Percentiles rank a stretch among this genome's conserved stretches.
phyloP scores from a whole-genome alignment of 1,284 basidiomycete species.

The Irpex sp. region DNA sequence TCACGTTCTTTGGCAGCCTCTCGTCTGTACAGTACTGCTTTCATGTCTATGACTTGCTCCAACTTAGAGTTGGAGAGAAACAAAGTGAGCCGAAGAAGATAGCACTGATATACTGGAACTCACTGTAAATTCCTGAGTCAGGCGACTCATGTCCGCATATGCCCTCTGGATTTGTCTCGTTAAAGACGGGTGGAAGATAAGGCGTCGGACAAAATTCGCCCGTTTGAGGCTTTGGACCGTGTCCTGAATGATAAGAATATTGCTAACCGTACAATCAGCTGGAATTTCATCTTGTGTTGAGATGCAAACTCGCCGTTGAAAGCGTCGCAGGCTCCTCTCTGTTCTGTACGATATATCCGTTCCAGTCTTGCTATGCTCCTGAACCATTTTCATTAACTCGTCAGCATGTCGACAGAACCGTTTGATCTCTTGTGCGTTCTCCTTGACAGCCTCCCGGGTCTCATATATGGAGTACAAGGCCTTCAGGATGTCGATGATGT shows the following conservation, averaged over 20 bases:
- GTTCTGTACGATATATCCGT: background rate
- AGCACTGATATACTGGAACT: background rate
- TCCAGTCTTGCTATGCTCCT: background rate
- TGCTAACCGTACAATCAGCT: no score
- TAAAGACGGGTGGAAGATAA: constrained; percentile 5
- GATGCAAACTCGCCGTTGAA: background rate
- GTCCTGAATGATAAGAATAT: background rate
- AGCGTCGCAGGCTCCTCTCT: background rate
- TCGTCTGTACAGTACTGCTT: background rate
- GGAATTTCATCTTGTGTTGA: no score
- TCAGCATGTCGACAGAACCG: constrained; percentile 5
- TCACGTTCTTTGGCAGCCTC: background rate
- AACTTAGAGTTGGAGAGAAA: background rate
- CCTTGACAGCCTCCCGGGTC: background rate
- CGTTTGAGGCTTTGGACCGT: background rate
- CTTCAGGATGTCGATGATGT: background rate
- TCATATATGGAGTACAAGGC: background rate
- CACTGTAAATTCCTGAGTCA: constrained; percentile 1
- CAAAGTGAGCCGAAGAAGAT: background rate
- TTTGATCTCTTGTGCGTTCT: constrained; percentile 11
- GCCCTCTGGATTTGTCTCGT: constrained; percentile 3
- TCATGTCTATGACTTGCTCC: background rate
- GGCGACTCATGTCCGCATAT: constrained; percentile 7
- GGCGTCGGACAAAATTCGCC: constrained; percentile 3
- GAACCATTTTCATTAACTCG: background rate